These are phyloP conservation scores for Aphanocladium album DNA, from an alignment of 2,329 filamentous ascomycete genomes.

Conservation along the genomic window DNA sequence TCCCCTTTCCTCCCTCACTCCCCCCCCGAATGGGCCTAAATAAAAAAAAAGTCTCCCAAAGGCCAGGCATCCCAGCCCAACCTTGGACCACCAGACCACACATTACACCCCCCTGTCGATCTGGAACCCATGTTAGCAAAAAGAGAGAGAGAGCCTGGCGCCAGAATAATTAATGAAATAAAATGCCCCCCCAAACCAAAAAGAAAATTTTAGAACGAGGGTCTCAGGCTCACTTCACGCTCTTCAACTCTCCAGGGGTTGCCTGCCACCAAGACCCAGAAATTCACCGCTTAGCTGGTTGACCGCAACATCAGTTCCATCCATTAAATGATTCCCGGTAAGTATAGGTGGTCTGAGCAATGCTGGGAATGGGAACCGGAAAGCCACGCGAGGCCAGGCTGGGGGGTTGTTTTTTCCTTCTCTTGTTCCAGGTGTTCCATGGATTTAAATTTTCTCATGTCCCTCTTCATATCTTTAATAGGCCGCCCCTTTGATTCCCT, in stretches of 20 bases:
- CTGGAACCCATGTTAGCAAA: conserved; percentile 7
- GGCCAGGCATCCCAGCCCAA: background rate
- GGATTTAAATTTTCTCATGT: conserved; percentile 11
- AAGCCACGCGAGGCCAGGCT: conserved; percentile 9
- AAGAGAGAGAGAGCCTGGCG: background rate
- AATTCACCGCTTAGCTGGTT: conserved; percentile 1
- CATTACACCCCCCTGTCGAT: conserved; percentile 12
- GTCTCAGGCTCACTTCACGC: conserved; percentile 5
- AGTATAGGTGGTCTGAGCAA: conserved; percentile 12
- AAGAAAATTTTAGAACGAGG: background rate
- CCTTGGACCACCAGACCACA: background rate
- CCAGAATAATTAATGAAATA: conserved; percentile 2
- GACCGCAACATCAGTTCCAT: conserved; percentile 12
- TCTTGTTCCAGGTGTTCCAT: background rate
- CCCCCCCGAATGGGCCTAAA: background rate
- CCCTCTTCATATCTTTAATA: background rate
- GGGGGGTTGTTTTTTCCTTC: conserved; percentile 5
- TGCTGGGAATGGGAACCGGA: conserved; percentile 4
- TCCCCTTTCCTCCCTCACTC: background rate
- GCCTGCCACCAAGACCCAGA: background rate
- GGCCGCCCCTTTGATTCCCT: background rate
- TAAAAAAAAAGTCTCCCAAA: background rate
- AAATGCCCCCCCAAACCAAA: background rate
- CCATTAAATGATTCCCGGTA: conserved; percentile 4
- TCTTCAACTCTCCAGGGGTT: background rate